Evolutionary conservation across 1,139 yeast species (phyloP), one percentile per base, ranked within the genome.

Genomic region (Trichomonascaceae sp.): DNA sequence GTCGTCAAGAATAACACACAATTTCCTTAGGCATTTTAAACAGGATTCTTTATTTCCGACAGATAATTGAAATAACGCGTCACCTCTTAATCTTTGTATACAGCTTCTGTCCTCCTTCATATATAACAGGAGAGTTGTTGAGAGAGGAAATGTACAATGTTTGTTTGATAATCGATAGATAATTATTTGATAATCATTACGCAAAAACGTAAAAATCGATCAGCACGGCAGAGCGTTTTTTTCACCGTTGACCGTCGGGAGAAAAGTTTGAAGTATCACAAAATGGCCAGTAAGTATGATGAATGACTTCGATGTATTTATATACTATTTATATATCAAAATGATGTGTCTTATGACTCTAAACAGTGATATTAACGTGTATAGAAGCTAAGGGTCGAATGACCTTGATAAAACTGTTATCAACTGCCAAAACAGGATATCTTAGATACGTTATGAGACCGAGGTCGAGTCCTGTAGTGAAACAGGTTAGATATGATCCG

Each of bases 401-500:
- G 52, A 79, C 86, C 8, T 78, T 84, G 50, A 80, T 85, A 53
- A 83, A 83, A 64, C 76, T 89, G 60, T 74, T 88, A 1, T 88
- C 96, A 0, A 79, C 93, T 0, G 97, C 97, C 30, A 81, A 85
- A 63, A 90, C 97, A 1, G 97, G 97, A 2, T 87, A 79, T 69
- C 82, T 83, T 68, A 82, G 95, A 67, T 85, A 91, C 71, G 82
- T 90, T 60, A 77, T 83, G 55, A 81, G 91, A 53, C 95, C 93
- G 53, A 84, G 97, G 74, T 83, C 87, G 51, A 82, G 95, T 6
- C 87, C 87, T 49, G 75, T 81, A 56, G 84, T 91, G 60, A 83
- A 83, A 53, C 93, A 89, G 69, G 86, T 91, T 50, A 80, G 95
- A 65, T 93, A 93, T 68, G 99, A 93, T 68, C 98, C 98, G 10